Evolutionary conservation across 768 basidiomycete species (phyloP).

Genomic region (Suillus discolor): DNA sequence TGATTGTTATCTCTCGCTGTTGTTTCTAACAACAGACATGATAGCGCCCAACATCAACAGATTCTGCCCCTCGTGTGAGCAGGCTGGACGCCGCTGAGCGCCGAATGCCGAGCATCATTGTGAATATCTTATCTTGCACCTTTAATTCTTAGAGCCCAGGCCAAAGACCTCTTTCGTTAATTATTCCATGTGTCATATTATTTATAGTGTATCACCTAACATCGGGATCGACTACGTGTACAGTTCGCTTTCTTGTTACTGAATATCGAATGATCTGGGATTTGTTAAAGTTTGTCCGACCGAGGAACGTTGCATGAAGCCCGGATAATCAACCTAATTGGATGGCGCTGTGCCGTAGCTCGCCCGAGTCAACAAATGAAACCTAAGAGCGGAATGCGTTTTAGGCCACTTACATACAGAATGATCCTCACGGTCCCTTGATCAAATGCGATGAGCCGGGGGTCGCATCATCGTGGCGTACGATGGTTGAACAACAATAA

Average conservation of each 20-base stretch:
- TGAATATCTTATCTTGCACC: conserved; percentile 9
- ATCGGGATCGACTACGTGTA: conserved; percentile 11
- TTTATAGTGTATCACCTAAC: conserved; percentile 11
- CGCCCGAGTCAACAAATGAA: background rate
- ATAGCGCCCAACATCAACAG: conserved; percentile 46
- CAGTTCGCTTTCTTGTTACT: conserved; percentile 29
- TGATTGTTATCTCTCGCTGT: background rate
- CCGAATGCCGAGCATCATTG: background rate
- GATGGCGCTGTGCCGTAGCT: background rate
- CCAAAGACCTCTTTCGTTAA: conserved; percentile 21
- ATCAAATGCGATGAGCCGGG: background rate
- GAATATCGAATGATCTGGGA: conserved; percentile 17
- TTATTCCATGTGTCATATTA: conserved; percentile 21
- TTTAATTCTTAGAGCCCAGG: conserved; percentile 16
- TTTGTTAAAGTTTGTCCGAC: conserved; percentile 1
- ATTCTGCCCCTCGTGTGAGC: conserved; percentile 44
- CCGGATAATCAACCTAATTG: background rate
- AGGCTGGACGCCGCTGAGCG: conserved; percentile 26
- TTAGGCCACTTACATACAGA: background rate
- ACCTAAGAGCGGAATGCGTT: background rate
- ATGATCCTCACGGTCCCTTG: background rate
- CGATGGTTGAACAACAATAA: no score
- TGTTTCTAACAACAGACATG: conserved; percentile 7
- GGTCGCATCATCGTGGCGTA: background rate
- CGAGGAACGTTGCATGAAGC: background rate